phyloP scores from a whole-genome alignment of 163 green algal genomes.

The Scenedesmus sp. region DNA sequence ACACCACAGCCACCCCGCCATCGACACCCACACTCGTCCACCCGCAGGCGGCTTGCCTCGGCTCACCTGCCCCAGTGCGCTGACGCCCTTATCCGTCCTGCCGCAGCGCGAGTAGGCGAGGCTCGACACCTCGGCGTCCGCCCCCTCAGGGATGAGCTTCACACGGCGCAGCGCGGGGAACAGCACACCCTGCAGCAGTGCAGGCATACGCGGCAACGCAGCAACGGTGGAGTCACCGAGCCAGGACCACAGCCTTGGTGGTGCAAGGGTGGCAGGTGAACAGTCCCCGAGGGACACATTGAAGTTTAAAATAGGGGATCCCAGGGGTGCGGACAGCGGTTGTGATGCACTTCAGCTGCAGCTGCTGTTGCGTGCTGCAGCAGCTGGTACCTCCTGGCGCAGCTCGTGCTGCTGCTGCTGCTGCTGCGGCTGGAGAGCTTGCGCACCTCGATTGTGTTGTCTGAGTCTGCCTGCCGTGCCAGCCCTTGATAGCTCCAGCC shows the following conservation, averaged over 20 bases:
- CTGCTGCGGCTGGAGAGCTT: neutral
- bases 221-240: neutral
- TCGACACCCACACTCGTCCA: too few species aligned
- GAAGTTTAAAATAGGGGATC: too few species aligned
- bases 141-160: conserved; percentile 68
- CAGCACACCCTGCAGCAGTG: conserved; percentile 69
- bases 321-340: neutral
- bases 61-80: conserved; percentile 79
- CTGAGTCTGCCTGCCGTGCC: conserved; percentile 78
- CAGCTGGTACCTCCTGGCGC: neutral
- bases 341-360: neutral
- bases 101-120: conserved; percentile 88
- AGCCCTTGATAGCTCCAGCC: conserved; percentile 91
- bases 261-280: too few species aligned
- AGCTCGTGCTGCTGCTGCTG: neutral
- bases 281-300: too few species aligned
- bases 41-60: too few species aligned
- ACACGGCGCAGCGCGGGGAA: conserved; percentile 76
- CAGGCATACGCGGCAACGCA: neutral
- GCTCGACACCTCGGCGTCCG: conserved; percentile 51
- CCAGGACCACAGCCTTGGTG: neutral
- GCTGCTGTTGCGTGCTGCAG: conserved; percentile 12
- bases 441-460: conserved; percentile 82
- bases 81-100: conserved; percentile 93
- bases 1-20: too few species aligned